These are phyloP conservation scores for Aureobasidium sp. DNA, from an alignment of 2,329 filamentous ascomycete genomes.

Conservation along the genomic window DNA sequence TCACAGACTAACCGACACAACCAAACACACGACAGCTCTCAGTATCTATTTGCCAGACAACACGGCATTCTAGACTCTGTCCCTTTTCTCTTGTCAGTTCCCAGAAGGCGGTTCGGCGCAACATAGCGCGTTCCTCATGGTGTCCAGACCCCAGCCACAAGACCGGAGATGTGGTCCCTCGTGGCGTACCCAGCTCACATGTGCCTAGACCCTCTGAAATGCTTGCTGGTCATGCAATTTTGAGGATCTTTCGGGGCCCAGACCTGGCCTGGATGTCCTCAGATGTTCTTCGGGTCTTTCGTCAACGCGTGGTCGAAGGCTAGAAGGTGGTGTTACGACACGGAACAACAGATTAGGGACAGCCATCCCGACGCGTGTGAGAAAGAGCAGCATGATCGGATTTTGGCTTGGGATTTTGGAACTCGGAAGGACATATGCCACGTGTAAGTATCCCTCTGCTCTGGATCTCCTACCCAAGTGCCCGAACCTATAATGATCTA, in stretches of 20 bases:
- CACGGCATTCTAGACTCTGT: neutral
- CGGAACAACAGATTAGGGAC: too few species aligned
- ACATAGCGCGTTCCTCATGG: neutral
- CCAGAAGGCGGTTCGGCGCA: neutral
- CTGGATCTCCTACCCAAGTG: neutral
- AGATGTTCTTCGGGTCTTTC: neutral
- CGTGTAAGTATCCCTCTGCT: neutral
- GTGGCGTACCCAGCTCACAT: neutral
- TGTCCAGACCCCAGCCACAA: neutral
- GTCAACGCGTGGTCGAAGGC: neutral
- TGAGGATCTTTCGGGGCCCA: neutral
- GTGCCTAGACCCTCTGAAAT: neutral
- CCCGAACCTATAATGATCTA: neutral
- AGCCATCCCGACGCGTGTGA: neutral
- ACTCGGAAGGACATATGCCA: neutral
- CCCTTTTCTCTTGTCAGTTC: neutral
- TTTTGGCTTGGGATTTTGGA: too few species aligned
- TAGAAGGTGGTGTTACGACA: neutral
- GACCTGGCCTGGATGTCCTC: neutral
- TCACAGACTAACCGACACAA: too few species aligned
- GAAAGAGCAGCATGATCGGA: neutral
- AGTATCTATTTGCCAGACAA: neutral
- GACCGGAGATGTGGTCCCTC: neutral
- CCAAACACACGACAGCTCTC: neutral
- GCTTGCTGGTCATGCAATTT: neutral